phyloP scores from a whole-genome alignment of 2,329 filamentous ascomycete species.

The Sclerotinia nivalis region DNA sequence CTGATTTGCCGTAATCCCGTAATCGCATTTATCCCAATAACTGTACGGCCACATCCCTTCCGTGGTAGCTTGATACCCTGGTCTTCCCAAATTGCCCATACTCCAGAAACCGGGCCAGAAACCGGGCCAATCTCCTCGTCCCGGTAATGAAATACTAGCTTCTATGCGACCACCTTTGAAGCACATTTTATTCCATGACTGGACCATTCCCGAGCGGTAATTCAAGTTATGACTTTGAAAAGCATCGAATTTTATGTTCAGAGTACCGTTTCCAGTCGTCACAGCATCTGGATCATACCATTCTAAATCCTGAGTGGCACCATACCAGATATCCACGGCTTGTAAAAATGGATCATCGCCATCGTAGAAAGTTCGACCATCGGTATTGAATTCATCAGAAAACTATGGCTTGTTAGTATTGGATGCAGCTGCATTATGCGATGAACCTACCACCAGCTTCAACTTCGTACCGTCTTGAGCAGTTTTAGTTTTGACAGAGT shows the following conservation, averaged over 20 bases:
- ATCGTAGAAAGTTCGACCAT: slow-evolving; percentile 68
- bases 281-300: slow-evolving; percentile 72
- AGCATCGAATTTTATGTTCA: slow-evolving; percentile 65
- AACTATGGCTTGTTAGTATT: slow-evolving; percentile 47
- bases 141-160: slow-evolving; percentile 69
- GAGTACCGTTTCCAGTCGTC: slow-evolving; percentile 60
- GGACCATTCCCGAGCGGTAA: slow-evolving; percentile 72
- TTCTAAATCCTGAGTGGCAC: slow-evolving; percentile 67
- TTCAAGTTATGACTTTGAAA: slow-evolving; percentile 65
- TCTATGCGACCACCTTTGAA: slow-evolving; percentile 72
- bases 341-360: slow-evolving; percentile 70
- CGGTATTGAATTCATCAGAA: slow-evolving; percentile 70
- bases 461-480: slow-evolving; percentile 60
- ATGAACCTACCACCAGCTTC: slow-evolving; percentile 58
- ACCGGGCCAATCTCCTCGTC: slow-evolving; percentile 63
- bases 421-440: neutral
- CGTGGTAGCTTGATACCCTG: slow-evolving; percentile 68
- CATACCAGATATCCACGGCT: slow-evolving; percentile 70
- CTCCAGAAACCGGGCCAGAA: slow-evolving; percentile 78
- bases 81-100: slow-evolving; percentile 71
- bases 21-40: slow-evolving; percentile 67
- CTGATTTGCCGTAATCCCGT: slow-evolving; percentile 71
- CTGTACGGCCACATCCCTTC: slow-evolving; percentile 76
- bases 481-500: slow-evolving; percentile 56
- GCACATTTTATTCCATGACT: slow-evolving; percentile 73